Conservation (phyloP, 805 yeast species). For the Blastobotrys parvus region DNA sequence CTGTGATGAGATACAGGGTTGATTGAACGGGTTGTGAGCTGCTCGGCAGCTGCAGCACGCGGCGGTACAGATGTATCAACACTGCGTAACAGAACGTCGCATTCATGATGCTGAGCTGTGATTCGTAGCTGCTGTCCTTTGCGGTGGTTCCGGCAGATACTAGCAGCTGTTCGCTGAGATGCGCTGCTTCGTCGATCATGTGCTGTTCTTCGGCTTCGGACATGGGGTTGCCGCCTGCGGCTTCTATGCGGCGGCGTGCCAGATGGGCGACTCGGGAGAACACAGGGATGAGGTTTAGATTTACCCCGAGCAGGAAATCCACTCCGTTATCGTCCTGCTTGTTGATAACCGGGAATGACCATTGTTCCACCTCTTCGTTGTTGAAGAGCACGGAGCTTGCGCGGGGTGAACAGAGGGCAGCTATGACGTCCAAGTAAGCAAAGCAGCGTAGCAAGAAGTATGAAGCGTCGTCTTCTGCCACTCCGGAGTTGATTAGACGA, state of each 20-base stretch:
- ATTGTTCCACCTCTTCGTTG: constrained; percentile 29
- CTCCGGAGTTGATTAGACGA: constrained; percentile 12
- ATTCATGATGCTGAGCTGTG: constrained; percentile 39
- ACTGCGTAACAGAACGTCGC: constrained; percentile 45
- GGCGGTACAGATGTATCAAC: constrained; percentile 45
- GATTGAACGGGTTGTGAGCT: constrained; percentile 41
- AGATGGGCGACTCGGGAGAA: constrained; percentile 42
- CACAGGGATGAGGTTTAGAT: constrained; percentile 49
- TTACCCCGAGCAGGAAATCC: constrained; percentile 44
- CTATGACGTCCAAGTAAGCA: constrained; percentile 57
- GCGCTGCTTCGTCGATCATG: constrained; percentile 23
- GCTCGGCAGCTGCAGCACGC: constrained; percentile 43
- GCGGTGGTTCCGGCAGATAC: background rate
- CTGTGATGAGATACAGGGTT: constrained; percentile 35
- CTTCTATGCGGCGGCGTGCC: constrained; percentile 25
- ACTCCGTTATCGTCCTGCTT: constrained; percentile 6
- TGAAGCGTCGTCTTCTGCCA: constrained; percentile 29
- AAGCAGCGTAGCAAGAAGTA: constrained; percentile 61
- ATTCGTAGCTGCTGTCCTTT: constrained; percentile 7
- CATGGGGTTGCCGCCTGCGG: constrained; percentile 23
- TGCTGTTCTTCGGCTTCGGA: constrained; percentile 36
- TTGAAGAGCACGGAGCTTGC: constrained; percentile 20
- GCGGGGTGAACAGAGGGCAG: constrained; percentile 45
- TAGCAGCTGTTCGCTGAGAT: constrained; percentile 10
- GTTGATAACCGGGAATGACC: constrained; percentile 18